Evolutionary conservation across 768 basidiomycete species (phyloP).

Genomic region (Imleria badia): DNA sequence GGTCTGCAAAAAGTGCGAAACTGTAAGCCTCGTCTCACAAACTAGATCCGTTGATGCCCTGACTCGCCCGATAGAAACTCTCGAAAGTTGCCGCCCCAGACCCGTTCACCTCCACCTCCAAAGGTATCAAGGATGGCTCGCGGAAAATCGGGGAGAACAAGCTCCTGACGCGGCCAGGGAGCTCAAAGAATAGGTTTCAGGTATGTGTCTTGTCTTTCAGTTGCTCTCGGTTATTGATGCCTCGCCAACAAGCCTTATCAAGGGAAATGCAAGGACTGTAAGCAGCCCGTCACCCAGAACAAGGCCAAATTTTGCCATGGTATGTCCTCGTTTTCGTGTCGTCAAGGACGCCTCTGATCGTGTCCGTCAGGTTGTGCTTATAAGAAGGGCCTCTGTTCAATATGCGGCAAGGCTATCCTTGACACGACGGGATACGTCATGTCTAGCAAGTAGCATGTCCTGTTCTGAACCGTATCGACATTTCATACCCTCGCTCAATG

Average conservation of each 20-base stretch:
- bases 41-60: constrained; percentile 3
- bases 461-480: neutral
- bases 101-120: constrained; percentile 74
- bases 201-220: constrained; percentile 38
- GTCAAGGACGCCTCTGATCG: constrained; percentile 3
- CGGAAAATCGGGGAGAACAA: constrained; percentile 87
- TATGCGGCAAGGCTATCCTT: constrained; percentile 84
- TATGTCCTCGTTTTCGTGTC: constrained; percentile 33
- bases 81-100: constrained; percentile 89
- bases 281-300: constrained; percentile 81
- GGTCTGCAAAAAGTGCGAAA: constrained; percentile 89
- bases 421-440: constrained; percentile 83
- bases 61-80: constrained; percentile 60
- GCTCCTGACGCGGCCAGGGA: constrained; percentile 66
- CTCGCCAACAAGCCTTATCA: constrained; percentile 65
- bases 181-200: constrained; percentile 76
- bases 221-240: neutral
- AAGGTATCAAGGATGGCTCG: constrained; percentile 75
- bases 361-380: constrained; percentile 70
- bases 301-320: constrained; percentile 89
- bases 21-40: constrained; percentile 41
- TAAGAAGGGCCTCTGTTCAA: constrained; percentile 83
- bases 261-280: constrained; percentile 85
- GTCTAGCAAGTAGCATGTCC: constrained; percentile 64
- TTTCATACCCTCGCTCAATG: constrained; percentile 28